A percentile compares a stretch with the other conserved stretches of the same genome.
Conservation (phyloP, 768 basidiomycete genomes). For the Sarcodon aspratus region DNA sequence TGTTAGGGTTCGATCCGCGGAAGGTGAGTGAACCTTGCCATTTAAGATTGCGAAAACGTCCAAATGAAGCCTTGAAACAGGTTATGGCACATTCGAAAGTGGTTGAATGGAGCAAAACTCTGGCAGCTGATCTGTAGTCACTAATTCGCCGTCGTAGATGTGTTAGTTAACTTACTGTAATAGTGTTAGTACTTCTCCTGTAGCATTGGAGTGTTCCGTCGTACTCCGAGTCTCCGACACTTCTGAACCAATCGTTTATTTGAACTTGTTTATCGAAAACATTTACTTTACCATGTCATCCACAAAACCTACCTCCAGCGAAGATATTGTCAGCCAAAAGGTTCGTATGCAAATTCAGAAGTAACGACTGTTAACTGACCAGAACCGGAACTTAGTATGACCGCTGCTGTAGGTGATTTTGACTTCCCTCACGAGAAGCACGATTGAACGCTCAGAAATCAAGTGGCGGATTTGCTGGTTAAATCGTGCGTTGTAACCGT, state of each 20-base stretch:
- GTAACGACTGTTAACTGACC: neutral
- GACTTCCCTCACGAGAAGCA: neutral
- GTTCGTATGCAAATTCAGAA: conserved; percentile 22
- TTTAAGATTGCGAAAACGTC: neutral
- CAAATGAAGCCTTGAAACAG: conserved; percentile 19
- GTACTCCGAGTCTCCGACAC: no score
- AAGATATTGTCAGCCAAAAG: conserved; percentile 87
- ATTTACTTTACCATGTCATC: conserved; percentile 14
- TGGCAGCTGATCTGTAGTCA: conserved; percentile 17
- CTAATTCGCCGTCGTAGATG: no score
- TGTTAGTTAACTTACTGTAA: no score
- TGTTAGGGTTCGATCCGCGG: conserved; percentile 61
- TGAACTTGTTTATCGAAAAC: neutral
- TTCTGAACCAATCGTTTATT: neutral
- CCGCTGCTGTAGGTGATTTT: conserved; percentile 58
- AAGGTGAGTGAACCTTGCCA: conserved; percentile 37
- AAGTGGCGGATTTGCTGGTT: conserved; percentile 74
- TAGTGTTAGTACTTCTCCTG: no score
- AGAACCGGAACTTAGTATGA: conserved; percentile 45
- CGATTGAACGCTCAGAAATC: conserved; percentile 3
- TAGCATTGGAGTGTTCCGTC: no score
- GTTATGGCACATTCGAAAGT: conserved; percentile 68
- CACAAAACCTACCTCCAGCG: conserved; percentile 67
- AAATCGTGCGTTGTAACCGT: conserved; percentile 52
- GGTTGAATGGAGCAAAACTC: conserved; percentile 56